Percentiles rank a stretch among this genome's conserved stretches.
phyloP scores from a whole-genome alignment of 2,329 filamentous ascomycete genomes.

The Hypoxylon sp. region DNA sequence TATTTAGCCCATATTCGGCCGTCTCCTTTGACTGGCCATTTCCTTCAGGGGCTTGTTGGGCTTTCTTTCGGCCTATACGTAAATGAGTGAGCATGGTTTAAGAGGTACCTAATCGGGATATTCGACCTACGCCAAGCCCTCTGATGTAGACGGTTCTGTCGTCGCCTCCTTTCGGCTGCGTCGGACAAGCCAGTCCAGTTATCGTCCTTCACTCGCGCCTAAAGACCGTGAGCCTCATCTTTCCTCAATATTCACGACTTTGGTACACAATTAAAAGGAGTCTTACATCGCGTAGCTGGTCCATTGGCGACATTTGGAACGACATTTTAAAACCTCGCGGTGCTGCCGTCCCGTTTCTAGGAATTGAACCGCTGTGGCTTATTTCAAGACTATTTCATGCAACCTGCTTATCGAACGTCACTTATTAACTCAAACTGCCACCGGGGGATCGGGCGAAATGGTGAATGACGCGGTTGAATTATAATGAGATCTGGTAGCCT shows the following conservation, averaged over 20 bases:
- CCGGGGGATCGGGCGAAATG: background rate
- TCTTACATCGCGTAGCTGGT: constrained; percentile 45
- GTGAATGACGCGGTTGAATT: background rate
- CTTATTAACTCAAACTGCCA: background rate
- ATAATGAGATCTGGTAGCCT: background rate
- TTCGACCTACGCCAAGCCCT: constrained; percentile 54
- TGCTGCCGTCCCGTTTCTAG: background rate
- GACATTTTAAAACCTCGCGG: constrained; percentile 14
- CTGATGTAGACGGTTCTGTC: constrained; percentile 57
- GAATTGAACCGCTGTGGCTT: background rate
- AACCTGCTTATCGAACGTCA: constrained; percentile 44
- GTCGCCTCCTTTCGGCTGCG: constrained; percentile 52
- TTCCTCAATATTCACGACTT: background rate
- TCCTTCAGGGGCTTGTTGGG: background rate
- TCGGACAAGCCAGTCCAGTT: constrained; percentile 56
- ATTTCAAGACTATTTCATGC: constrained; percentile 28
- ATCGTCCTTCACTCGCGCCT: constrained; percentile 51
- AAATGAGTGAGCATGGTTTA: background rate
- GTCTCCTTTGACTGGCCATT: background rate
- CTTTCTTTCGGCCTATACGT: constrained; percentile 14
- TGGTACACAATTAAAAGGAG: background rate
- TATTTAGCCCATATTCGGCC: background rate
- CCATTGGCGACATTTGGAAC: constrained; percentile 34
- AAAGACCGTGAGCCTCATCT: constrained; percentile 10
- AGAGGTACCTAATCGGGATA: background rate